A percentile compares a stretch with the other conserved stretches of the same genome.
phyloP scores from a whole-genome alignment of 2,329 filamentous ascomycete species.

The Sporothrix sp. region DNA sequence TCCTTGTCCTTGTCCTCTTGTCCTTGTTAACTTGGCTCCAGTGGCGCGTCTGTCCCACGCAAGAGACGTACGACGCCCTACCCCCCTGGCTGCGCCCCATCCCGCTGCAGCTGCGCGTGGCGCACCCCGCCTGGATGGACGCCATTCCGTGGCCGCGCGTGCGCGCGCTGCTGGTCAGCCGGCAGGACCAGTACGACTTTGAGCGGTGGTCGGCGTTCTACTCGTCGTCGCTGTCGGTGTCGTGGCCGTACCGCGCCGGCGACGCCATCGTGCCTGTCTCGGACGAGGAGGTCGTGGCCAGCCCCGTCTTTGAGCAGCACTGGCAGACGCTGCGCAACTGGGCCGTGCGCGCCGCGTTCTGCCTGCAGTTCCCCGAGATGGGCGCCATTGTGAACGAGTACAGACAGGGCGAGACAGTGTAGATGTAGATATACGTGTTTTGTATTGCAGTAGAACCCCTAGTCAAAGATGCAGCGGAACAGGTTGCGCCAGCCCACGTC shows the following conservation, averaged over 20 bases:
- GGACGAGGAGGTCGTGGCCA: background rate
- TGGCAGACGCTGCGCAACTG: background rate
- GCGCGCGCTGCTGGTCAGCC: background rate
- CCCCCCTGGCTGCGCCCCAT: constrained; percentile 2
- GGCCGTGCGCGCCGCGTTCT: background rate
- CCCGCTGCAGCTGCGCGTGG: background rate
- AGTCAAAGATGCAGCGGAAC: background rate
- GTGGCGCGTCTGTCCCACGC: background rate
- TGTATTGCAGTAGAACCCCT: background rate
- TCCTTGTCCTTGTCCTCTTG: background rate
- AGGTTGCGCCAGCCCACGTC: background rate
- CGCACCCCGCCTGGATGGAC: constrained; percentile 2
- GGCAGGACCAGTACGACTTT: constrained; percentile 2
- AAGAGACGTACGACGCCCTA: background rate
- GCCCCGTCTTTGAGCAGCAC: constrained; percentile 3
- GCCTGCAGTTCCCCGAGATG: background rate
- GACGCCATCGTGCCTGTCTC: background rate
- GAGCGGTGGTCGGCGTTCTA: background rate
- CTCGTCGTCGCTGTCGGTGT: background rate
- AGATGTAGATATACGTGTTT: background rate
- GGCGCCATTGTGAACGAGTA: background rate
- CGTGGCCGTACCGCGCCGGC: background rate
- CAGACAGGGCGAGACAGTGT: background rate
- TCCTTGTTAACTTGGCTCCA: background rate
- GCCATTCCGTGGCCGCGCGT: constrained; percentile 1